A percentile compares a stretch with the other conserved stretches of the same genome.
phyloP scores from a whole-genome alignment of 2,329 filamentous ascomycete genomes.

The Trichoderma breve region DNA sequence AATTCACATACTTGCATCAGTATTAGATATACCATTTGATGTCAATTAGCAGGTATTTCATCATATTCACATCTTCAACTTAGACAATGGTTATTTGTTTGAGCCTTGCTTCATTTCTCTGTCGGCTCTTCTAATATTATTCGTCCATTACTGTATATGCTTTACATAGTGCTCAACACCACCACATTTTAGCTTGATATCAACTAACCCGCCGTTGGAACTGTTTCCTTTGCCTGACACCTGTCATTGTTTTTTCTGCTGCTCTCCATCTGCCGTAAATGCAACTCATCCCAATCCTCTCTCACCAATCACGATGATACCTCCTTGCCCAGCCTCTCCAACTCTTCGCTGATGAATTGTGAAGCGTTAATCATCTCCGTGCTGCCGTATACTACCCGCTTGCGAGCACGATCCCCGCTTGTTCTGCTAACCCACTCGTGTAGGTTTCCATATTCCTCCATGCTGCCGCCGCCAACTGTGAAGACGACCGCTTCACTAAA shows the following conservation, averaged over 20 bases:
- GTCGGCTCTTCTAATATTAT: neutral
- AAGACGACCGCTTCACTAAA: constrained; percentile 93
- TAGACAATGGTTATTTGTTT: neutral
- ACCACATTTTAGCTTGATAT: neutral
- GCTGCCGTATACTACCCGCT: constrained; percentile 89
- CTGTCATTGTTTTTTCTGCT: neutral
- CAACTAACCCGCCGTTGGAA: neutral
- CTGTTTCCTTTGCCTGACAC: neutral
- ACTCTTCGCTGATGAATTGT: constrained; percentile 63
- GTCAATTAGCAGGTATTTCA: neutral
- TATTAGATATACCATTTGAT: neutral
- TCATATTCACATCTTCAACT: neutral
- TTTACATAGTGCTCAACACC: neutral
- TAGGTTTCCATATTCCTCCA: constrained; percentile 98
- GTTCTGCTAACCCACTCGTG: constrained; percentile 92
- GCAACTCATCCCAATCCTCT: neutral
- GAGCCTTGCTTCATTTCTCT: neutral
- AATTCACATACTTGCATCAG: neutral
- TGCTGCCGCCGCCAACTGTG: constrained; percentile 90
- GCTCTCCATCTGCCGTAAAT: neutral
- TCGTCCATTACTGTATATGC: neutral
- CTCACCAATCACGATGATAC: constrained; percentile 36
- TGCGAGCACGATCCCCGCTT: constrained; percentile 58
- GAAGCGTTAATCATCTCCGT: constrained; percentile 75
- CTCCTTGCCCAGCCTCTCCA: constrained; percentile 62